Evolutionary conservation across 805 yeast species (phyloP).

Genomic region (Yamadazyma insecticola): DNA sequence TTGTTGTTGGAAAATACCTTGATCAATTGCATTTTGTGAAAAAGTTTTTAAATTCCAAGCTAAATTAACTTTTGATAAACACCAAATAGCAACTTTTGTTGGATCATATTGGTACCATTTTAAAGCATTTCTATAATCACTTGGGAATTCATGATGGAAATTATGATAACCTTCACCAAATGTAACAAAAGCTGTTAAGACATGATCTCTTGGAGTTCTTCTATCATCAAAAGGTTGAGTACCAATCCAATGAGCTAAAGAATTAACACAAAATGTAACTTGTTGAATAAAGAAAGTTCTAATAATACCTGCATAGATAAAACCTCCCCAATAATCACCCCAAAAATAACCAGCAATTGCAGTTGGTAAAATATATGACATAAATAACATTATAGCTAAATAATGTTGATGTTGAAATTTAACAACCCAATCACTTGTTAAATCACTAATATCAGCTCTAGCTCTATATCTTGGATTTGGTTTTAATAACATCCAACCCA

Average conservation of each 20-base stretch:
- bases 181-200: slow-evolving; percentile 74
- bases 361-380: slow-evolving; percentile 65
- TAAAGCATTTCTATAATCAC: slow-evolving; percentile 83
- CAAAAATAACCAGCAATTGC: slow-evolving; percentile 54
- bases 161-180: slow-evolving; percentile 90
- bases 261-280: slow-evolving; percentile 82
- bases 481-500: slow-evolving; percentile 81
- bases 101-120: slow-evolving; percentile 89
- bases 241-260: slow-evolving; percentile 85
- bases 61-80: slow-evolving; percentile 59
- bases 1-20: slow-evolving; percentile 77
- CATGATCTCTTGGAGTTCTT: slow-evolving; percentile 83
- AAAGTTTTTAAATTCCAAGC: slow-evolving; percentile 72
- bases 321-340: slow-evolving; percentile 66
- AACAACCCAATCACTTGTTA: slow-evolving; percentile 73
- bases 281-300: slow-evolving; percentile 72
- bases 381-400: slow-evolving; percentile 50
- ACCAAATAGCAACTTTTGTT: slow-evolving; percentile 60
- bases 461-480: slow-evolving; percentile 82
- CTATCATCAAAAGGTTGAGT: slow-evolving; percentile 82
- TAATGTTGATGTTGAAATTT: slow-evolving; percentile 81
- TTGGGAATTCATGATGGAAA: slow-evolving; percentile 88
- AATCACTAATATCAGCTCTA: slow-evolving; percentile 75
- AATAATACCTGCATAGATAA: slow-evolving; percentile 68
- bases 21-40: slow-evolving; percentile 76